Conservation (phyloP, 768 basidiomycete species). For the Termitomyces sp. region DNA sequence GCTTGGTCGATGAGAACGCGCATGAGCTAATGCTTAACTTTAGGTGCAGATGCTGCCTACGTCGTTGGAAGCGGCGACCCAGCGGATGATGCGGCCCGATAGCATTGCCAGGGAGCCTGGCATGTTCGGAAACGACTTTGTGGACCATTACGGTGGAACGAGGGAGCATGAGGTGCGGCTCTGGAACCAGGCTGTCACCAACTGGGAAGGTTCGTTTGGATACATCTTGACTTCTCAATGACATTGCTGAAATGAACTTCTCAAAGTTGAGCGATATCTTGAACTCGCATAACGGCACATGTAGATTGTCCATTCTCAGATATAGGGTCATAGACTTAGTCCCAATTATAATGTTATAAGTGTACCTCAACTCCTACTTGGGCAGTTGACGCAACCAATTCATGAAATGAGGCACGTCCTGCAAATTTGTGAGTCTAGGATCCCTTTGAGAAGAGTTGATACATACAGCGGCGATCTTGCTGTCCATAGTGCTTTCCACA, state of each 20-base stretch:
- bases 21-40: not conserved
- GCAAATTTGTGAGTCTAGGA: not conserved
- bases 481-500: conserved; percentile 55
- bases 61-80: conserved; percentile 77
- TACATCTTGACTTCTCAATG: conserved; percentile 8
- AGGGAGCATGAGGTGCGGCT: conserved; percentile 84
- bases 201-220: conserved; percentile 79
- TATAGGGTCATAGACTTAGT: not conserved
- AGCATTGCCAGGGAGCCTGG: conserved; percentile 77
- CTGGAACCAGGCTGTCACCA: conserved; percentile 89
- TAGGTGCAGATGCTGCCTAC: conserved; percentile 75
- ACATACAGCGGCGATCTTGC: conserved; percentile 60
- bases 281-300: conserved; percentile 59
- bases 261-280: conserved; percentile 77
- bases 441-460: not conserved
- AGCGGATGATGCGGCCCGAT: conserved; percentile 69
- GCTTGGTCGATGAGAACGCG: conserved; percentile 14
- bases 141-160: conserved; percentile 96
- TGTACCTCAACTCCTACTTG: conserved; percentile 1
- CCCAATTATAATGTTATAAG: not conserved
- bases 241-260: conserved; percentile 3
- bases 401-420: conserved; percentile 76
- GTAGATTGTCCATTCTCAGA: not conserved
- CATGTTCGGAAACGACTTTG: conserved; percentile 83
- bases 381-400: conserved; percentile 52